These are phyloP conservation scores for Fusarium sp. DNA, from an alignment of 2,329 filamentous ascomycete genomes.

Conservation along the genomic window DNA sequence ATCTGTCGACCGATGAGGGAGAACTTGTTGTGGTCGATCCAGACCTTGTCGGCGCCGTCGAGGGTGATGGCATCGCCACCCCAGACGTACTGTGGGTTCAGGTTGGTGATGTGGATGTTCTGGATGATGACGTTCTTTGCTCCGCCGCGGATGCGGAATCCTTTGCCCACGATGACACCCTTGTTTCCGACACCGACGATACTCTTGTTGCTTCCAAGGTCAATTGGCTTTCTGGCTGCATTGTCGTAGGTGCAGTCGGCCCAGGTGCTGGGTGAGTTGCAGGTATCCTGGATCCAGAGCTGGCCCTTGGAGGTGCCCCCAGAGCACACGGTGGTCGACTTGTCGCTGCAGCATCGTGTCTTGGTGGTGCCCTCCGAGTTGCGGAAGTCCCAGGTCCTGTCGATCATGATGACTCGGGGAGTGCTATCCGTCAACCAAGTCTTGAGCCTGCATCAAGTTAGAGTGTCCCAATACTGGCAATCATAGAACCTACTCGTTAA, in stretches of 20 bases:
- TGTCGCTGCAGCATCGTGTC: slow-evolving; percentile 68
- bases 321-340: slow-evolving; percentile 39
- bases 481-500: slow-evolving; percentile 58
- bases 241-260: slow-evolving; percentile 59
- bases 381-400: slow-evolving; percentile 67
- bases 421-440: slow-evolving; percentile 66
- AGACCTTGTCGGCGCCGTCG: slow-evolving; percentile 56
- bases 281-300: slow-evolving; percentile 52
- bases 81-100: slow-evolving; percentile 70
- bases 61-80: slow-evolving; percentile 68
- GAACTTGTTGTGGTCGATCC: slow-evolving; percentile 65
- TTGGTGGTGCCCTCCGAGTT: slow-evolving; percentile 64
- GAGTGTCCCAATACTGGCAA: neutral
- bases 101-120: slow-evolving; percentile 64
- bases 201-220: slow-evolving; percentile 68
- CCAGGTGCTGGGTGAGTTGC: slow-evolving; percentile 67
- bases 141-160: slow-evolving; percentile 60
- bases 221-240: slow-evolving; percentile 61
- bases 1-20: slow-evolving; percentile 69
- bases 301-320: slow-evolving; percentile 25
- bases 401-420: slow-evolving; percentile 68
- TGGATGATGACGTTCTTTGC: slow-evolving; percentile 69
- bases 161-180: slow-evolving; percentile 69
- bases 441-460: slow-evolving; percentile 1
- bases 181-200: slow-evolving; percentile 63